Conservation (phyloP, 2,329 filamentous ascomycete genomes). For the Fusarium circinatum region DNA sequence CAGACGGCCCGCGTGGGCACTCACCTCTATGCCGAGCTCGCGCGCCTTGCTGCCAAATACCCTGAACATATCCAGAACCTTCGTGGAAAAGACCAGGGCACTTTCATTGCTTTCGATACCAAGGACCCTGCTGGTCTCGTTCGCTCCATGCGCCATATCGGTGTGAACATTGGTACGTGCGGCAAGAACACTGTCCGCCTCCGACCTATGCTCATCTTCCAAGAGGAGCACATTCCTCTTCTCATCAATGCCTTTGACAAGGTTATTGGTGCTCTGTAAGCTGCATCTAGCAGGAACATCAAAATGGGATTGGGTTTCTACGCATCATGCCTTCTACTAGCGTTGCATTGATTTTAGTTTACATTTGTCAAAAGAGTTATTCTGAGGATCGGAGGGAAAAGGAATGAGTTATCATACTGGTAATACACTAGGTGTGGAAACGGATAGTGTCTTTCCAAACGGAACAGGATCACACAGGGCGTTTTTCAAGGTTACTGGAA, state of each 20-base stretch:
- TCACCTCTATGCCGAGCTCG: slow-evolving; percentile 74
- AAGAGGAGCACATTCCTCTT: slow-evolving; percentile 68
- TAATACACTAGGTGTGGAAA: slow-evolving; percentile 37
- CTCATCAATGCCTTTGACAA: slow-evolving; percentile 45
- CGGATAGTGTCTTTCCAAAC: slow-evolving; percentile 35
- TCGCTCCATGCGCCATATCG: slow-evolving; percentile 74
- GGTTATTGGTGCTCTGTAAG: slow-evolving; percentile 43
- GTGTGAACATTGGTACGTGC: slow-evolving; percentile 82
- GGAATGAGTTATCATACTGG: slow-evolving; percentile 25
- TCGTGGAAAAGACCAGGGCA: slow-evolving; percentile 79
- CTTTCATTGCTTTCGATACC: slow-evolving; percentile 84
- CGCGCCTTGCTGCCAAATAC: slow-evolving; percentile 70
- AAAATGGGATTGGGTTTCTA: slow-evolving; percentile 22
- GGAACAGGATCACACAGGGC: slow-evolving; percentile 37
- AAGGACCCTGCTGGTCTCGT: slow-evolving; percentile 75
- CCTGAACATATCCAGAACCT: slow-evolving; percentile 78
- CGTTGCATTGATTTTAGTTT: slow-evolving; percentile 38
- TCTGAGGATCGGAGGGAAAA: slow-evolving; percentile 18
- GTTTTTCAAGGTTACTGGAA: slow-evolving; percentile 35
- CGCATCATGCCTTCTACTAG: slow-evolving; percentile 42
- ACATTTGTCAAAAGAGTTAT: slow-evolving; percentile 12
- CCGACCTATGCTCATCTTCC: slow-evolving; percentile 85
- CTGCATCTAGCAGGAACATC: slow-evolving; percentile 14
- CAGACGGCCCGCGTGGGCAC: slow-evolving; percentile 72
- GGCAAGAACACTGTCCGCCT: slow-evolving; percentile 76